Evolutionary conservation across 129 eudicot species (phyloP).

Genomic region (Logfia minima): DNA sequence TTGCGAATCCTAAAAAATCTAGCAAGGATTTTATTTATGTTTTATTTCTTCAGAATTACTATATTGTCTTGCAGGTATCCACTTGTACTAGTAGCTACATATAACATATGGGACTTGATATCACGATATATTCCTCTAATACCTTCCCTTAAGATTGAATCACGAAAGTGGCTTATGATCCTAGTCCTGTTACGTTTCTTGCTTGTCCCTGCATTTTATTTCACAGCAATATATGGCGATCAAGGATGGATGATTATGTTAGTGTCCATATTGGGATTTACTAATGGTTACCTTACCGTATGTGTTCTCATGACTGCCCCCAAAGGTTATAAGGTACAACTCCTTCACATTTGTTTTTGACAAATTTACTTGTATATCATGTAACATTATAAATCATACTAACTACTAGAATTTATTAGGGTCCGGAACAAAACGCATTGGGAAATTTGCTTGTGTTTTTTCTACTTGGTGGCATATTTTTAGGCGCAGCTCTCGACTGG

Average conservation of each 20-base stretch:
- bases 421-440: constrained; percentile 80
- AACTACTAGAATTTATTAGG: constrained; percentile 36
- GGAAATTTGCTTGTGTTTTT: constrained; percentile 67
- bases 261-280: constrained; percentile 55
- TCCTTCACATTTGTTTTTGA: background rate
- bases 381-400: background rate
- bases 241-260: constrained; percentile 71
- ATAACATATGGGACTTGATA: constrained; percentile 59
- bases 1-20: background rate
- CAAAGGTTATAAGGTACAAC: constrained; percentile 72
- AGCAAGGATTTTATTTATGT: background rate
- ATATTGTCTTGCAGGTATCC: constrained; percentile 50
- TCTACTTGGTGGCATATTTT: constrained; percentile 58
- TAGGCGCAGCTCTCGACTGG: constrained; percentile 72
- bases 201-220: constrained; percentile 64
- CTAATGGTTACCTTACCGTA: constrained; percentile 65
- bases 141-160: constrained; percentile 41
- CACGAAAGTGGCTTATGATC: constrained; percentile 49
- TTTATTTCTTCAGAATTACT: background rate
- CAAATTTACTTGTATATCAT: background rate
- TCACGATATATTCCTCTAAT: constrained; percentile 60
- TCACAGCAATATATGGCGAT: constrained; percentile 68
- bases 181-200: constrained; percentile 49
- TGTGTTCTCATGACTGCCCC: constrained; percentile 67
- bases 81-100: constrained; percentile 68